These are phyloP conservation scores for Candida pseudoviswanathii DNA, from an alignment of 1,139 yeast genomes.

Conservation along the genomic window DNA sequence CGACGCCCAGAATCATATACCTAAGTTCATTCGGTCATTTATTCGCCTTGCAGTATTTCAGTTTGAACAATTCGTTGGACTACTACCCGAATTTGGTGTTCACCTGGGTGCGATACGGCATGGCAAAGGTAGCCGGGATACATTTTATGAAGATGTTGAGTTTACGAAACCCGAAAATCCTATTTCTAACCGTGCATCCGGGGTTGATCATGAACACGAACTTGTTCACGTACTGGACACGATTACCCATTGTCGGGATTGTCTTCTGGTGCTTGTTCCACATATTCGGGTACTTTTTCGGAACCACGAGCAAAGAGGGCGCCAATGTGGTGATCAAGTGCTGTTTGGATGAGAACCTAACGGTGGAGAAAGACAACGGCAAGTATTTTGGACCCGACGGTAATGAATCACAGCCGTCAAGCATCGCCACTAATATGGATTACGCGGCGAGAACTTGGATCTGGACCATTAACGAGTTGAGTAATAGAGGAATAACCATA, in stretches of 20 bases:
- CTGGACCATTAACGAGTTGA: conserved; percentile 73
- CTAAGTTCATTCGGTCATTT: conserved; percentile 73
- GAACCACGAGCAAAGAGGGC: conserved; percentile 74
- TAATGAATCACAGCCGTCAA: conserved; percentile 53
- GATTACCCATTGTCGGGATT: conserved; percentile 75
- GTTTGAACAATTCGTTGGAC: conserved; percentile 54
- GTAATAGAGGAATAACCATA: conserved; percentile 44
- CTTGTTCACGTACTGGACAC: conserved; percentile 71
- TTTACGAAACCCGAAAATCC: conserved; percentile 63
- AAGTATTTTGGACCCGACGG: conserved; percentile 68
- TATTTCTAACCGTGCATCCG: conserved; percentile 76
- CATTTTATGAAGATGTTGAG: conserved; percentile 72
- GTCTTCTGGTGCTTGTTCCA: conserved; percentile 71
- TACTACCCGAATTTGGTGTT: conserved; percentile 65
- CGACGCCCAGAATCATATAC: conserved; percentile 61
- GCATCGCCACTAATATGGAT: conserved; percentile 58
- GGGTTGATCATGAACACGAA: conserved; percentile 85
- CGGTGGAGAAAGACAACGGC: conserved; percentile 63
- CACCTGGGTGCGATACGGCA: conserved; percentile 79
- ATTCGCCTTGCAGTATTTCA: conserved; percentile 53
- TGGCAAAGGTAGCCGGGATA: conserved; percentile 79
- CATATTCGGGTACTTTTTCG: conserved; percentile 65
- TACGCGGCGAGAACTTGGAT: conserved; percentile 76
- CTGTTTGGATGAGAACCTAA: conserved; percentile 56
- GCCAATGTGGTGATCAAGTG: conserved; percentile 66